phyloP scores from a whole-genome alignment of 2,329 filamentous ascomycete species.

The Achaetomium macrosporum region DNA sequence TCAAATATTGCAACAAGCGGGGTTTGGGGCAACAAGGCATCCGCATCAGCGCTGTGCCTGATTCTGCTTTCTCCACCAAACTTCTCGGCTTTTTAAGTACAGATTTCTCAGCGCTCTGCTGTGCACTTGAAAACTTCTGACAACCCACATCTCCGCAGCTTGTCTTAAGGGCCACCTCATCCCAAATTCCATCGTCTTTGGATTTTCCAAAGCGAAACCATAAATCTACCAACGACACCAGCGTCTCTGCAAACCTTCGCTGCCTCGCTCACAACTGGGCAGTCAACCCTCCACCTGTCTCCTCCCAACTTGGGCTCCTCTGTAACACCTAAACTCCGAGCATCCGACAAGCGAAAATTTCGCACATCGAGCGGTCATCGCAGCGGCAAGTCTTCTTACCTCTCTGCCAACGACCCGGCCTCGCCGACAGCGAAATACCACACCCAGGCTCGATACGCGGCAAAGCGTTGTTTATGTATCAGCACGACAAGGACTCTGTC shows the following conservation, averaged over 20 bases:
- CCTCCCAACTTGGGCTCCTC: constrained; percentile 12
- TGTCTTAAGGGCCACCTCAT: constrained; percentile 4
- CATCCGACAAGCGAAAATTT: constrained; percentile 15
- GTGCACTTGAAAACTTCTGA: constrained; percentile 12
- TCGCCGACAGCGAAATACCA: constrained; percentile 14
- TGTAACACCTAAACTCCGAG: constrained; percentile 11
- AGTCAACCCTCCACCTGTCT: background rate
- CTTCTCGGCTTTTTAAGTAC: too few relatives aligned
- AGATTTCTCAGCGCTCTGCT: constrained; percentile 13
- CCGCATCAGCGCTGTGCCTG: constrained; percentile 6
- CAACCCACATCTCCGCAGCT: constrained; percentile 16
- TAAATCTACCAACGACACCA: background rate
- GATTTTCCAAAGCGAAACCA: background rate
- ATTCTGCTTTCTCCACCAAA: constrained; percentile 14
- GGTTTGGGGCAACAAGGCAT: constrained; percentile 6
- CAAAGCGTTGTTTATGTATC: constrained; percentile 88
- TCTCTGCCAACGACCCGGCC: constrained; percentile 11
- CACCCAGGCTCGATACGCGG: constrained; percentile 29
- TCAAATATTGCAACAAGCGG: constrained; percentile 1
- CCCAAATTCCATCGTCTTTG: constrained; percentile 1
- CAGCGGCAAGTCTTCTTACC: constrained; percentile 5
- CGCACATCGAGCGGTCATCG: constrained; percentile 12
- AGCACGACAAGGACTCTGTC: constrained; percentile 84
- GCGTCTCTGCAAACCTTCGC: background rate
- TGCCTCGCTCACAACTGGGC: constrained; percentile 5